Evolutionary conservation across 2,329 filamentous ascomycete species (phyloP), one percentile per base, ranked within the genome.

Genomic region (Pyricularia sp.): DNA sequence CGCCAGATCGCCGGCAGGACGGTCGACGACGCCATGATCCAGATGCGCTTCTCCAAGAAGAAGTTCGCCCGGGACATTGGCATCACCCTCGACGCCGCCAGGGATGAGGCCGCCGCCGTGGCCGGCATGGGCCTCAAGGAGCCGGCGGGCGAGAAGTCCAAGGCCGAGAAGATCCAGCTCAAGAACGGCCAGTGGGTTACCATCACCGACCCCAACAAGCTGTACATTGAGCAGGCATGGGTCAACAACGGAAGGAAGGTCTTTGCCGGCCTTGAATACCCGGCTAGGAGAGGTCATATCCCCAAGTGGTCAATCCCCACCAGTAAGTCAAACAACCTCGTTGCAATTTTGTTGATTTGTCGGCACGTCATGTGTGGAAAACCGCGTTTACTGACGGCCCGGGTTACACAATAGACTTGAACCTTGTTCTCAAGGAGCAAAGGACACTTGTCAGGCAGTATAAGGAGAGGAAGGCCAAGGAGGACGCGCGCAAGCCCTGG

Each of bases 41-140:
- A 99, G 84, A 97, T 99, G 92, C 88, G 90, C 69, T 98, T 94
- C 82, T 94, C 90, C 78, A 92, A 93, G 83, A 99, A 99, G 87
- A 94, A 93, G 82, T 91, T 91, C 72, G 92, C 94, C 7, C 83
- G 87, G 73, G 93, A 97, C 75, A 88, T 98, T 31, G 82, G 86
- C 73, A 89, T 88, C 76, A 92, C 95, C 76, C 82, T 99, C 23
- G 88, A 95, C 76, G 86, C 92, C 74, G 94, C 94, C 1, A 87
- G 90, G 69, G 92, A 97, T 76, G 82, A 90, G 75, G 95, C 95
- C 50, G 83, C 97, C 72, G 91, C 91, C 20, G 85, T 85, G 74
- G 85, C 90, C 58, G 93, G 93, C 14, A 98, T 99, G 94, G 94
- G 93, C 0, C 81, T 97, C 0, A 85, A 84, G 66, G 75, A 74